Conservation (phyloP, 257 asterid species). For the Jacaranda mimosifolia region DNA sequence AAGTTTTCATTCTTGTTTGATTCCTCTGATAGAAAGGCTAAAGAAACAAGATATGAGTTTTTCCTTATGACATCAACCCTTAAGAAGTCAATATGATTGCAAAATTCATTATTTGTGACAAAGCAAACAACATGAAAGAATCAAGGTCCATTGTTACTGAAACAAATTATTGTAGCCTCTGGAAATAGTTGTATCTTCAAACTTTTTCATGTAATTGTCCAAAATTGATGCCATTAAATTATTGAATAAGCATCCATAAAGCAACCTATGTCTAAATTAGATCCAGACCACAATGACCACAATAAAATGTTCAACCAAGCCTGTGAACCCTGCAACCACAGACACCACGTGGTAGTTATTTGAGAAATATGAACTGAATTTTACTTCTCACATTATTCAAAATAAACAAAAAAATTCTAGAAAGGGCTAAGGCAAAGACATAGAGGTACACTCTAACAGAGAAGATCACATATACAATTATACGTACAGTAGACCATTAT, state of each 20-base stretch:
- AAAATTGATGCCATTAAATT: constrained; percentile 9
- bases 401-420: no score
- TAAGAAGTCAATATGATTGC: background rate
- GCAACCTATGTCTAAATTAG: background rate
- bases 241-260: constrained; percentile 6
- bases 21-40: background rate
- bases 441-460: constrained; percentile 2
- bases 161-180: background rate
- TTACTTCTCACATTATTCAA: background rate
- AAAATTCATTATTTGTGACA: background rate
- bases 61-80: background rate
- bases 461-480: background rate
- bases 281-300: background rate
- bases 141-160: background rate
- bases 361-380: background rate
- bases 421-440: background rate
- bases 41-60: background rate
- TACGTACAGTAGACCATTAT: background rate
- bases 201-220: background rate
- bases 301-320: background rate
- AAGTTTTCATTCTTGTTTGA: background rate
- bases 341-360: background rate
- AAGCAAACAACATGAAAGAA: background rate
- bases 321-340: background rate
- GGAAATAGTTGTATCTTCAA: constrained; percentile 16